Evolutionary conservation across 768 basidiomycete species (phyloP), one percentile per base, ranked within the genome.

Genomic region (Phlebiopsis flavidoalba): DNA sequence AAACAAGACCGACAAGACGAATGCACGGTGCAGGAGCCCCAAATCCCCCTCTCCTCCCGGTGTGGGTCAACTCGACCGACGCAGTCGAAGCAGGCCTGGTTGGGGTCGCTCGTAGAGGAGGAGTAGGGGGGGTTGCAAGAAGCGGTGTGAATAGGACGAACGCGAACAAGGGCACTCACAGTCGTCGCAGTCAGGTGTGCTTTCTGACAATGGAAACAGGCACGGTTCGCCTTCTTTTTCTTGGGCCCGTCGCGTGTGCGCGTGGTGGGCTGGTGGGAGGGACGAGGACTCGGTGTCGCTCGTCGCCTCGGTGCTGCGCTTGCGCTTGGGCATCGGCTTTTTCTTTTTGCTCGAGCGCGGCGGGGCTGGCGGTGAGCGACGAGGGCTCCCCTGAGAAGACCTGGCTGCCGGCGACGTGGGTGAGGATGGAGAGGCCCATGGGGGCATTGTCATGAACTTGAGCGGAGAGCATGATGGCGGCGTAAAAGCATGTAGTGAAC

Each of bases 101-200:
- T 31, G 8, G 24, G 24, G 12, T 24, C 24, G 50, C 50, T 51
- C 50, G 3, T 51, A 22, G 50, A n/a, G 6, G 43, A 22, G 26
- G 26, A 31, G 26, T 57, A 50, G 50, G 12, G 21, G 31, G 36
- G 49, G n/a, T n/a, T 15, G 17, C 22, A 11, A 36, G 48, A 35
- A 17, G 52, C 7, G 58, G 26, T 37, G 54, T 45, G 22, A 52
- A 59, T 12, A 55, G 15, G 21, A 21, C 53, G 26, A 37, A 55
- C 57, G 22, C 8, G 37, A 45, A 54, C 33, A 48, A 59, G 60
- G 53, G 66, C 40, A 84, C 91, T 72, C 70, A 97, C 96, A 86
- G 70, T 98, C 96, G 73, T 98, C 95, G 73, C 96, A 98, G 96
- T 98, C 65, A 98, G 78, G 74, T 98, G 96, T 2, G 95, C 94